Conservation (phyloP, 2,329 filamentous ascomycete genomes). For the Beauveria australis region DNA sequence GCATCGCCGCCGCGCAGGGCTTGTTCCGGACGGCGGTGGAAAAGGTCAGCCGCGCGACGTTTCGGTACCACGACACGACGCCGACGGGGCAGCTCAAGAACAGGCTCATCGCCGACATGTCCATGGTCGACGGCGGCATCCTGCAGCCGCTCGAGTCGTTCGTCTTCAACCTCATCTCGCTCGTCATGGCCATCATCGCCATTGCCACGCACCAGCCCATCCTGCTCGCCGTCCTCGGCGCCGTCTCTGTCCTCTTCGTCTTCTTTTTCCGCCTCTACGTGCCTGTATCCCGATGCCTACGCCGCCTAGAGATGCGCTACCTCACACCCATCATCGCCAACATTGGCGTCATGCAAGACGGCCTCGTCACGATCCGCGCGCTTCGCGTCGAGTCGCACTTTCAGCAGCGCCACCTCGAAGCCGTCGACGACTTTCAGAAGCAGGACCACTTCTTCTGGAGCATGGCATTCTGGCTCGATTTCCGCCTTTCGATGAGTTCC, state of each 20-base stretch:
- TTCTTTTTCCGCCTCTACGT: slow-evolving; percentile 69
- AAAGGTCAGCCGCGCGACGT: slow-evolving; percentile 69
- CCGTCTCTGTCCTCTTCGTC: slow-evolving; percentile 61
- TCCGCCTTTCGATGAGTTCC: slow-evolving; percentile 56
- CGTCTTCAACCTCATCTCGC: slow-evolving; percentile 61
- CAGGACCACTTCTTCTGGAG: slow-evolving; percentile 97
- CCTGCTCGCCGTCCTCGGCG: slow-evolving; percentile 65
- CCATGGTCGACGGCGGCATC: slow-evolving; percentile 81
- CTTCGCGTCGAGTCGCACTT: slow-evolving; percentile 74
- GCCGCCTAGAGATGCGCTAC: slow-evolving; percentile 82
- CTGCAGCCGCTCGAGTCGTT: slow-evolving; percentile 64
- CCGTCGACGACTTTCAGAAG: slow-evolving; percentile 83
- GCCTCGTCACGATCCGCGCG: slow-evolving; percentile 77
- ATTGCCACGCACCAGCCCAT: slow-evolving; percentile 71
- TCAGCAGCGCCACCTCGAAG: slow-evolving; percentile 68
- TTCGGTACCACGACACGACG: slow-evolving; percentile 86
- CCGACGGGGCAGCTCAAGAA: slow-evolving; percentile 90
- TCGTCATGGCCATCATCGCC: slow-evolving; percentile 64
- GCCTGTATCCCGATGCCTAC: slow-evolving; percentile 73
- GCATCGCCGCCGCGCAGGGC: slow-evolving; percentile 66
- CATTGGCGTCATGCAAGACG: slow-evolving; percentile 80
- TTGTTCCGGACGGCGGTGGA: slow-evolving; percentile 68
- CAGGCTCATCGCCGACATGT: slow-evolving; percentile 81
- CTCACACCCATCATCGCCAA: slow-evolving; percentile 85
- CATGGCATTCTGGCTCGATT: slow-evolving; percentile 76